A percentile compares a stretch with the other conserved stretches of the same genome.
Conservation (phyloP, 192 early-diverging fungal species). For the Tieghemiomyces parasiticus region DNA sequence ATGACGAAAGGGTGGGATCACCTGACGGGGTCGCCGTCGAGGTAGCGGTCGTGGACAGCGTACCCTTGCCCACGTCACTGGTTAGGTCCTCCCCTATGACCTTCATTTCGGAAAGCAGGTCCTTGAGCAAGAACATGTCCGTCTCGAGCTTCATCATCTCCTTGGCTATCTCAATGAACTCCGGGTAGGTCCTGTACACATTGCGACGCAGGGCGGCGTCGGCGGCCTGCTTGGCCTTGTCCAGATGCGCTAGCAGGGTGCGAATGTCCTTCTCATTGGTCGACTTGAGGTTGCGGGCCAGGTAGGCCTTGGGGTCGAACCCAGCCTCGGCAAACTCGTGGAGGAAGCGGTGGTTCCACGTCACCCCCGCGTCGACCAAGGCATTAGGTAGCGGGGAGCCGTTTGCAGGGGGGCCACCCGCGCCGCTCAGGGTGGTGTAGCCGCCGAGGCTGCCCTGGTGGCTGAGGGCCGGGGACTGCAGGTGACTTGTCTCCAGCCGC, state of each 20-base stretch:
- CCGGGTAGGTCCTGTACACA: conserved; percentile 57
- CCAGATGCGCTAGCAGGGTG: conserved; percentile 18
- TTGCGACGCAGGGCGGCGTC: conserved; percentile 46
- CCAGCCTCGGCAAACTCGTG: neutral
- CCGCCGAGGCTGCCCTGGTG: neutral
- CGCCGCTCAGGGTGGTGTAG: no score
- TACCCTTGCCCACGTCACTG: conserved; percentile 20
- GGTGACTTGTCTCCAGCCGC: neutral
- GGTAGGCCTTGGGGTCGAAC: neutral
- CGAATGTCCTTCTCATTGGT: conserved; percentile 9
- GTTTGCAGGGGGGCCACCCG: no score
- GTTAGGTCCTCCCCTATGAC: conserved; percentile 36
- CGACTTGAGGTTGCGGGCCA: neutral
- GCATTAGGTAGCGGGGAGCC: no score
- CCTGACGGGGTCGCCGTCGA: conserved; percentile 12
- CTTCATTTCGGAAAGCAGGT: conserved; percentile 40
- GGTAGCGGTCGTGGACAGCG: no score
- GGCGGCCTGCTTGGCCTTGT: conserved; percentile 38
- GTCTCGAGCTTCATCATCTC: conserved; percentile 60
- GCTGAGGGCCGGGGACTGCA: neutral
- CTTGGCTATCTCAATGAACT: conserved; percentile 64
- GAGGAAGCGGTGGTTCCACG: conserved; percentile 2
- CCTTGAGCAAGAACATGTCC: conserved; percentile 47
- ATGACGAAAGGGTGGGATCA: conserved; percentile 16
- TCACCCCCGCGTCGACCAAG: neutral